Evolutionary conservation across 371 early-diverging fungal genomes (phyloP), one percentile per base, ranked within the genome.

Genomic region (Enterocytospora artemiae): DNA sequence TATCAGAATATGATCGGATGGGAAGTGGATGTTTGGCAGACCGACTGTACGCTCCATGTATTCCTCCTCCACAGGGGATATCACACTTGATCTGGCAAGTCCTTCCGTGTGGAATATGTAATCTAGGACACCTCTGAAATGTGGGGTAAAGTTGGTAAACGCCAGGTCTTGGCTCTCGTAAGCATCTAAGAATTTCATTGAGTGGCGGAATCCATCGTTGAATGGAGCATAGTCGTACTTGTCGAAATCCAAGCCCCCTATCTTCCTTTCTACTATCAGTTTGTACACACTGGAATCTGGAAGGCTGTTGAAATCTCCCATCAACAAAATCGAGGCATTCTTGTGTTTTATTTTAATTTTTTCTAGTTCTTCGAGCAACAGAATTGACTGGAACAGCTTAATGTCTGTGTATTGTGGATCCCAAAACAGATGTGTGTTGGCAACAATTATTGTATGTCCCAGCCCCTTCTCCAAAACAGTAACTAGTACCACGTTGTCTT

Each of bases 271-370:
- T 37, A 85, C 81, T 32, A 91, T 74, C 67, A 88, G 88, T 69
- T 89, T 89, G 72, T 88, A 89, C 0, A 97, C 91, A 9, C 90
- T 90, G 2, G 90, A 89, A 39, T 83, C 82, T 1, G 88, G 88
- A 1, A 85, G 78, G 14, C 93, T 91, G 76, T 97, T 97, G 76
- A 93, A 91, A 80, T 97, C 98, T 34, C 96, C 98, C 62, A 87
- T 85, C 16, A 72, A 49, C 16, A 76, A 9, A 9, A 70, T 51
- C 31, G 59, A 59, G 27, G 67, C 64, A 31, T 69, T 54, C 16
- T 67, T 58, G 72, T 82, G 82, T 31, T 63, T 51, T 2, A 65
- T 24, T 22, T 65, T 70, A 4, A 84, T 49, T 28, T 74, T 74
- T 44, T 87, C 83, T 20, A 96, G 72, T 74, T 90, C 95, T 54